Percentiles rank a stretch among this genome's conserved stretches.
Conservation (phyloP, 2,329 filamentous ascomycete genomes). For the Clarireedia paspali region DNA sequence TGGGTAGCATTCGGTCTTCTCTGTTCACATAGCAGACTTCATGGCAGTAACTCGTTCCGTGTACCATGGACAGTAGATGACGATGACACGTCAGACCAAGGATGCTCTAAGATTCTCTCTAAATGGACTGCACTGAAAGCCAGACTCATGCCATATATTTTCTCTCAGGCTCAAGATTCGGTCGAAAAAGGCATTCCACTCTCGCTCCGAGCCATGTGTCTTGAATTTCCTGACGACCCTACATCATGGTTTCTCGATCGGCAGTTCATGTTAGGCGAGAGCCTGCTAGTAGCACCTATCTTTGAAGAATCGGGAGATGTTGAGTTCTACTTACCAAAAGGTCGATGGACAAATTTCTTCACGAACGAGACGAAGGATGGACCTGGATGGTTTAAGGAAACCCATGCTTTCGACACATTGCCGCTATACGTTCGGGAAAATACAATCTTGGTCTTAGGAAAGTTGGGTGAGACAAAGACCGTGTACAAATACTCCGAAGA, state of each 20-base stretch:
- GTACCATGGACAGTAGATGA: constrained; percentile 56
- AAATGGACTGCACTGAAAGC: constrained; percentile 40
- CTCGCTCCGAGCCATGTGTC: constrained; percentile 46
- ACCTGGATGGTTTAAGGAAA: constrained; percentile 39
- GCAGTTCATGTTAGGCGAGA: constrained; percentile 54
- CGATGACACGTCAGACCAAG: constrained; percentile 40
- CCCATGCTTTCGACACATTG: constrained; percentile 38
- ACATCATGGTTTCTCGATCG: constrained; percentile 50
- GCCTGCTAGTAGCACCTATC: constrained; percentile 49
- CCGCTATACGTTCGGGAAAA: constrained; percentile 38
- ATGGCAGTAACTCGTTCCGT: constrained; percentile 53
- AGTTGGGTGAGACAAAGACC: constrained; percentile 21
- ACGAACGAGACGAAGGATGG: constrained; percentile 34
- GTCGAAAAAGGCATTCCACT: constrained; percentile 44
- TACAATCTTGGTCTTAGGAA: constrained; percentile 27
- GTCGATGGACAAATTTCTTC: constrained; percentile 43
- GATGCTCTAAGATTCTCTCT: constrained; percentile 42
- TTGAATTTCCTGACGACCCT: constrained; percentile 54
- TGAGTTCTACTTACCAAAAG: constrained; percentile 48
- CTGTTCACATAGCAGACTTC: constrained; percentile 51
- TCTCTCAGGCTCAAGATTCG: constrained; percentile 42
- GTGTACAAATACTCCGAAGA: constrained; percentile 27
- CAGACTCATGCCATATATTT: constrained; percentile 50
- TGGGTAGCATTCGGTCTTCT: constrained; percentile 57
- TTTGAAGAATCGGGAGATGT: constrained; percentile 48